Conservation (phyloP, 768 basidiomycete species). For the Boletus pseudo-olivaceus region DNA sequence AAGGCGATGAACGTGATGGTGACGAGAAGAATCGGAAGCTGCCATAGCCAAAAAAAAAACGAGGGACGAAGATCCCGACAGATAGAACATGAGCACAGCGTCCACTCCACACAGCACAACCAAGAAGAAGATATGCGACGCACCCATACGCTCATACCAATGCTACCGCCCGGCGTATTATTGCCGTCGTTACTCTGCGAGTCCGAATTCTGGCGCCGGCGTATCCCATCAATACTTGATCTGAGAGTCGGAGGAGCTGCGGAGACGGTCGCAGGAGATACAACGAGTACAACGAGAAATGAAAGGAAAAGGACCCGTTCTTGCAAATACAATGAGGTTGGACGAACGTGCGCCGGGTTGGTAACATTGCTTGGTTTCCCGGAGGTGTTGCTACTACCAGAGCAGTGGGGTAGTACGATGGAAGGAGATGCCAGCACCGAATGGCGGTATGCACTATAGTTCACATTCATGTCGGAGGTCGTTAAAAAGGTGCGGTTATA, state of each 20-base stretch:
- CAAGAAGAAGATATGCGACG: slow-evolving; percentile 2
- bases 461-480: slow-evolving; percentile 5
- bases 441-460: not conserved
- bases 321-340: slow-evolving; percentile 3
- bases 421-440: not conserved
- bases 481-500: not conserved
- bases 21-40: slow-evolving; percentile 30
- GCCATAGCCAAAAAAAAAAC: not conserved
- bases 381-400: slow-evolving; percentile 2
- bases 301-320: not conserved
- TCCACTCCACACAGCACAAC: not conserved
- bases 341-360: not conserved
- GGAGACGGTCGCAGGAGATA: not conserved
- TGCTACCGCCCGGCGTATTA: not conserved
- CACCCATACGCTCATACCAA: slow-evolving; percentile 26
- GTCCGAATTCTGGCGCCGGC: not conserved
- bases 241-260: slow-evolving; percentile 6
- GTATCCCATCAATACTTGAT: not conserved
- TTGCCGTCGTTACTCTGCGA: not conserved
- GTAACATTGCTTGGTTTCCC: not conserved
- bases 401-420: not conserved
- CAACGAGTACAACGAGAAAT: slow-evolving; percentile 4
- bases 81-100: not conserved
- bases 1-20: slow-evolving; percentile 19
- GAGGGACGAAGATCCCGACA: not conserved